These are phyloP conservation scores for Neoarthrinium moseri DNA, from an alignment of 2,329 filamentous ascomycete genomes.

Conservation along the genomic window DNA sequence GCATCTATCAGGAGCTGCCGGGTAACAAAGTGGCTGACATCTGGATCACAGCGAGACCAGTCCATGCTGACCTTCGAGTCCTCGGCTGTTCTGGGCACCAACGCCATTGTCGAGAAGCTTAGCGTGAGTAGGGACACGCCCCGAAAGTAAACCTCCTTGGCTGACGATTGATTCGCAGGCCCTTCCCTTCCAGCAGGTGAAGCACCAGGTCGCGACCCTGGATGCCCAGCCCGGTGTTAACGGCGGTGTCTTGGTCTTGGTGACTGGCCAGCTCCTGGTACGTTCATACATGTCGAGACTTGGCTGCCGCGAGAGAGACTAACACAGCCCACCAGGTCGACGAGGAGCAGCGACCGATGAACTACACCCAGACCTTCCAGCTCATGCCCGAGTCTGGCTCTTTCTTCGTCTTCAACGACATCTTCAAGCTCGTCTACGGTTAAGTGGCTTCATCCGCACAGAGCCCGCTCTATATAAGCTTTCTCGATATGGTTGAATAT, in stretches of 20 bases:
- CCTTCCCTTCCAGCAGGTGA: constrained; percentile 55
- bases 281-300: constrained; percentile 32
- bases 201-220: constrained; percentile 73
- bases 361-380: constrained; percentile 88
- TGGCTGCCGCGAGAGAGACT: too few relatives aligned
- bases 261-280: constrained; percentile 85
- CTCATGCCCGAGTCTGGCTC: constrained; percentile 68
- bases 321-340: constrained; percentile 63
- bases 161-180: constrained; percentile 9
- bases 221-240: constrained; percentile 77
- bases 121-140: constrained; percentile 58
- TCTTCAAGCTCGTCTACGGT: constrained; percentile 86
- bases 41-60: constrained; percentile 60
- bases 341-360: constrained; percentile 82
- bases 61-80: constrained; percentile 96
- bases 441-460: constrained; percentile 25
- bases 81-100: constrained; percentile 60
- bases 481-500: not conserved
- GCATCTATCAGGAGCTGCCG: not conserved
- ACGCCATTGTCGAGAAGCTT: constrained; percentile 76
- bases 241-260: constrained; percentile 78
- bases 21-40: constrained; percentile 3
- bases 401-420: constrained; percentile 90
- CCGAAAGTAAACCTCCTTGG: constrained; percentile 4
- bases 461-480: not conserved